Evolutionary conservation across 139 green algal species (phyloP).

Genomic region (Chlorella sp.): DNA sequence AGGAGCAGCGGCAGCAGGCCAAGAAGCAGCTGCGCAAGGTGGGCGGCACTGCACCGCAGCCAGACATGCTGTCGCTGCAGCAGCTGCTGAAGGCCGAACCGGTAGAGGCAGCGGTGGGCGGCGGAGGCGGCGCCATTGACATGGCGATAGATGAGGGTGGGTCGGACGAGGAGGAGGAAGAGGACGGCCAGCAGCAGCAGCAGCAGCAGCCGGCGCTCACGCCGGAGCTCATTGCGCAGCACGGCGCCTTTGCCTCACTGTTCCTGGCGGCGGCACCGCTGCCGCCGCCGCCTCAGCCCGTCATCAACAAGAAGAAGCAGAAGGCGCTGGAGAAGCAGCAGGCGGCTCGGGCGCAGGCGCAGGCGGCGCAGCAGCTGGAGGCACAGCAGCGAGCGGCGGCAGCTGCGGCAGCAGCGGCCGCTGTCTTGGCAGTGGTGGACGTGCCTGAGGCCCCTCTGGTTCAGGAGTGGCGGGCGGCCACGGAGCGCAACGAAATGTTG

Average conservation of each 20-base stretch:
- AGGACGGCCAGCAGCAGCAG: not conserved
- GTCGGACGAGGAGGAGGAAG: not conserved
- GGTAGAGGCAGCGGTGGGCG: not conserved
- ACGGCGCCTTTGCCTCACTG: slow-evolving; percentile 23
- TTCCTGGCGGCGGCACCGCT: not conserved
- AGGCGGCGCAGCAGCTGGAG: not conserved
- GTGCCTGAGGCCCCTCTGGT: not conserved
- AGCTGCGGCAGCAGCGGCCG: not conserved
- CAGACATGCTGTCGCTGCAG: not conserved
- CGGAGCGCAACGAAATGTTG: slow-evolving; percentile 36
- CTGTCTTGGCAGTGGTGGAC: not conserved
- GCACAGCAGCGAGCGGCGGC: not conserved
- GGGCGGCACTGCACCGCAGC: not conserved
- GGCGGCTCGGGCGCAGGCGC: not conserved
- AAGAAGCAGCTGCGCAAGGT: slow-evolving; percentile 1
- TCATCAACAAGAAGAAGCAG: not conserved
- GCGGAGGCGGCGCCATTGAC: not conserved
- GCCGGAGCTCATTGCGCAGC: slow-evolving; percentile 2
- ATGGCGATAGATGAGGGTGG: no score
- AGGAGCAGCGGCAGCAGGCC: not conserved
- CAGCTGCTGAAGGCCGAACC: not conserved
- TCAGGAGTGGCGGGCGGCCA: not conserved
- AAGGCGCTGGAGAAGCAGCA: not conserved
- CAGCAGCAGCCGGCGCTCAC: not conserved
- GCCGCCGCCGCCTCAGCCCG: not conserved